Base-by-base conservation (phyloP, 2,329 filamentous ascomycete species). In the Alternaria ventricosa region DNA sequence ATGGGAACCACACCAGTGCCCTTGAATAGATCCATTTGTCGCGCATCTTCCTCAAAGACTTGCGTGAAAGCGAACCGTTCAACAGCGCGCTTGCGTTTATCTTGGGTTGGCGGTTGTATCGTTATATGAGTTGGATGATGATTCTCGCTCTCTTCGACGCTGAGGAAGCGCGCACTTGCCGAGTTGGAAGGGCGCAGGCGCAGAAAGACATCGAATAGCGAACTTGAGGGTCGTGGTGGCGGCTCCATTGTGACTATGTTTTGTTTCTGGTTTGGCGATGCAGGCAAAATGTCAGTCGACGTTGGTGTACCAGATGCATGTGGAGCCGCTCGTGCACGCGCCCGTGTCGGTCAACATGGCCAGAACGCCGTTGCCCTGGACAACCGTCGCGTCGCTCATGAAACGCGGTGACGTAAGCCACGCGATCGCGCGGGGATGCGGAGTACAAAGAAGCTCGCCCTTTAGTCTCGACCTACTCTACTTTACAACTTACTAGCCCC, bases 11-110 rank as follows among this genome's bases (percentile, higher is more conserved):
- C 88, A 23, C 91, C 90, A 0, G 91, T 92, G 74, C 90, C 90
- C 69, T 93, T 87, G 76, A 99, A 97, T 10, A 99, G 82, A 74
- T 97, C 93, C 27, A 96, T 84, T 77, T 99, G 96, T 7, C 87
- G 88, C 2, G 93, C 90, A 73, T 91, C 86, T 76, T 98, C 94
- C 72, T 96, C 92, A 72, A 98, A 97, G 1, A 99, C 94, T 66
- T 89, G 89, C 0, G 96, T 99, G 76, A 99, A 99, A 2, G 90
- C 92, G 78, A 98, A 99, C 77, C 92, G 93, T 80, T 99, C 96
- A 36, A 97, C 89, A 1, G 94, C 94, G 49, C 94, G 89, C 71
- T 95, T 92, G 60, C 95, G 88, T 65, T 89, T 87, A 64, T 97
- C 95, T 66, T 89, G 92, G 3, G 93, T 92, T 1, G 94, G 94